Evolutionary conservation across 352 stramenopile species (phyloP), one percentile per base, ranked within the genome.

Genomic region (Thraustochytrium striatum): DNA sequence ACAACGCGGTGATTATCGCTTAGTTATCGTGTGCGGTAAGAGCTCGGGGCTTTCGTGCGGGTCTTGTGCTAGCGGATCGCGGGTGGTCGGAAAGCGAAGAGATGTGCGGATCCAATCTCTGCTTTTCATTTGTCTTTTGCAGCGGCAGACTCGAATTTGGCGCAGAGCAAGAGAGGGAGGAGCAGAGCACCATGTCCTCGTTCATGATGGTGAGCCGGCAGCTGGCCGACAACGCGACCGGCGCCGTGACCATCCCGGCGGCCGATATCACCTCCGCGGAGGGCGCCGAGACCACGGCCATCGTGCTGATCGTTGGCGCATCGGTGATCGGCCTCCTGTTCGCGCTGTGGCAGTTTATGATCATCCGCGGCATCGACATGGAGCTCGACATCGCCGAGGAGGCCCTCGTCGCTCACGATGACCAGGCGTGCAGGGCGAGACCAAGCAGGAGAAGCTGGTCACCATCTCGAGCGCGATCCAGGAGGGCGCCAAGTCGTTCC

Each of bases 401-500:
- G 32, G 32, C 38, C 13, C 38, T 75, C n/a, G 65, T 75, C 16
- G 55, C 21, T 32, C 44, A 79, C 61, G 69, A 81, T 39, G 61
- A 81, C 32, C 36, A 43, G 62, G 9, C 36, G 1, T 61, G 5
- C 11, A 33, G 0, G n/a, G 55, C 61, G 57, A 75, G 28, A 81
- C 33, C 36, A 33, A 36, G 13, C 19, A 79, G 32, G 73, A 81
- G 1, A 81, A 81, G 52, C 52, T 82, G 36, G 72, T 81, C 21
- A 61, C 61, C 61, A 82, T 81, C 43, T 50, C 70, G 9, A 30
- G 16, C 73, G 93, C 93, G 47, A 99, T 99, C 87, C 94, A 97
- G 81, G 88, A 98, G 79, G 96, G 96, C 72, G 96, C 96, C n/a
- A 92, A 96, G 65, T 95, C 93, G 28, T 99, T 99, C 87, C 85